Evolutionary conservation across 1,284 basidiomycete species (phyloP), one percentile per base, ranked within the genome.

Genomic region (Heliocybe sulcata): DNA sequence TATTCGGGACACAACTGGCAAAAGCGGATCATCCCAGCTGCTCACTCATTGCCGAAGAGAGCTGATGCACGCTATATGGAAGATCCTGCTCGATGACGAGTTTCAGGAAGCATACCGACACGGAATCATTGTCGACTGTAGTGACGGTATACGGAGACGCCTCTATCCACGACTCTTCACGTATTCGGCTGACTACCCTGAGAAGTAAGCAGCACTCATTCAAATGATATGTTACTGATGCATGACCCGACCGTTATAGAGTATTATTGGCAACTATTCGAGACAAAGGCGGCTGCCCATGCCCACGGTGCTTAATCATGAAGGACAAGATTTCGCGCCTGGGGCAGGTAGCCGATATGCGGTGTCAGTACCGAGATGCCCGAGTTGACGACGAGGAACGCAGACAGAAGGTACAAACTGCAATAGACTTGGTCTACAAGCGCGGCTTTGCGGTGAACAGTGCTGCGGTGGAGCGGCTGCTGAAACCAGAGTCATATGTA

Each of bases 151-250:
- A 4, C 4, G 9, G n/a, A 51, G 64, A 2, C 55, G 63, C 1
- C 11, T 64, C 3, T 65, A 52, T 53, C 64, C 64, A 19, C 55
- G 63, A 1, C 38, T 65, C 6, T 60, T 65, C n/a, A 60, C 57
- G 2, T 65, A 63, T 33, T 61, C 60, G 1, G 63, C 61, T 0
- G 64, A 65, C 45, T 64, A 65, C 54, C 63, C 59, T 11, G 61
- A 65, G 51, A 65, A 63, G 63, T 65, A 55, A 1, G 11, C 65
- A 0, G 69, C 57, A 25, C 61, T 59, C 12, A 14, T 35, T 8
- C 49, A 57, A 0, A 61, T 70, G 9, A 31, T 12, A 31, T 31
- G 6, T 6, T 31, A 31, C 64, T 65, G 9, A 64, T 59, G 0
- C 68, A 67, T 48, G 62, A 9, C 50, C 25, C 27, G 29, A 4